Evolutionary conservation across 2,329 filamentous ascomycete genomes (phyloP), one percentile per base, ranked within the genome.

Genomic region (Pestalotiopsis sp.): DNA sequence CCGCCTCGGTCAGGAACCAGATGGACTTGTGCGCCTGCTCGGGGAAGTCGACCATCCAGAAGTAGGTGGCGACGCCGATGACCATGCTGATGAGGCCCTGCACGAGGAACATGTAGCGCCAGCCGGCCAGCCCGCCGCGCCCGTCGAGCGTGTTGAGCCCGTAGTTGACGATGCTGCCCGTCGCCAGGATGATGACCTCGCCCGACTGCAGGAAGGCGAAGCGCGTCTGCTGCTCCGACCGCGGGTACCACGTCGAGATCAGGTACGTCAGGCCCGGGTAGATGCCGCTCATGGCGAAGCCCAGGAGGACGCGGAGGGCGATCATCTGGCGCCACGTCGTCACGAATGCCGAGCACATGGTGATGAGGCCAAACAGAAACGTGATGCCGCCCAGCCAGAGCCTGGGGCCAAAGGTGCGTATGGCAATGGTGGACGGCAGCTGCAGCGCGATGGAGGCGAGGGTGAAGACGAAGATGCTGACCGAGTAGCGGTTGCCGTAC

Each of bases 381-480:
- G 89, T 91, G 11, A 90, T 91, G 71, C 90, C 76, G n/a, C 89
- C 88, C 79, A 92, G 91, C 80, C 87, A 88, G 65, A 87, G 75
- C 14, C 91, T 83, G 0, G 91, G 91, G 0, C 91, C 90, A 63
- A 91, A 83, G 1, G 87, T 85, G 61, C 91, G 85, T 36, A 92
- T 89, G 1, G 89, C 87, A 59, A 93, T 84, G 0, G 91, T 93
- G 1, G 89, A 89, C 0, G 91, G 91, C 7, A 93, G 80, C 76
- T 93, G 91, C 74, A 91, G 92, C 11, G 85, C 85, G 56, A 93
- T 90, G 73, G 86, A 89, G 4, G 90, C 84, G 67, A 93, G 85
- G 11, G 91, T 92, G 78, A 93, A 92, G 76, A 93, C 91, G 80
- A 93, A 91, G 68, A 93, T 93, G 25, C 89, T 86, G 4, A 93